Conservation (phyloP, 441 rosid genomes). For the Corymbia calophylla region DNA sequence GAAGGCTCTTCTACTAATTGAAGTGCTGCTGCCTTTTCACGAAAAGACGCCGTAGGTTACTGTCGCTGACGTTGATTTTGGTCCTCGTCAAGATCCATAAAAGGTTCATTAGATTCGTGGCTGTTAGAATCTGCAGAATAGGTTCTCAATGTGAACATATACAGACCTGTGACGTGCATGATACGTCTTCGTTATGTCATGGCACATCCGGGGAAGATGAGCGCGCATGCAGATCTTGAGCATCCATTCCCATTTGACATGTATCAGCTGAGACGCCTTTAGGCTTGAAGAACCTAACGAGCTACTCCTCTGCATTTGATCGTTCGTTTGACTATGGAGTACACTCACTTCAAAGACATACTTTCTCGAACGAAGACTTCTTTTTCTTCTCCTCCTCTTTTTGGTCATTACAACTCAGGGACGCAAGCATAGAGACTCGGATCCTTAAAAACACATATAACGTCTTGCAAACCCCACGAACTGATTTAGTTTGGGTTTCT, state of each 20-base stretch:
- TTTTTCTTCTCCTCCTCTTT: neutral
- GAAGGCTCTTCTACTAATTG: neutral
- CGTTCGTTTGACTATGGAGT: neutral
- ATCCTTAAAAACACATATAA: neutral
- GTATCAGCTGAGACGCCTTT: neutral
- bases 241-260: neutral
- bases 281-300: neutral
- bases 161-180: neutral
- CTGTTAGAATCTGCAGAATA: neutral
- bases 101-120: neutral
- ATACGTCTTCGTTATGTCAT: neutral
- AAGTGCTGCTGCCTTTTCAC: neutral
- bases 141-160: neutral
- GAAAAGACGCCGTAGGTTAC: neutral
- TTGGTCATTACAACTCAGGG: neutral
- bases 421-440: neutral
- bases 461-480: neutral
- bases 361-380: neutral
- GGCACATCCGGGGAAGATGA: neutral
- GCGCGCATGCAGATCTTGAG: neutral
- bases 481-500: rapidly evolving
- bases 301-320: neutral
- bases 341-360: neutral
- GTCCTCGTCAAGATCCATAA: neutral
- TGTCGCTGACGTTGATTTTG: neutral